These are phyloP conservation scores for Colletotrichum truncatum DNA, from an alignment of 2,329 filamentous ascomycete genomes.

Conservation along the genomic window DNA sequence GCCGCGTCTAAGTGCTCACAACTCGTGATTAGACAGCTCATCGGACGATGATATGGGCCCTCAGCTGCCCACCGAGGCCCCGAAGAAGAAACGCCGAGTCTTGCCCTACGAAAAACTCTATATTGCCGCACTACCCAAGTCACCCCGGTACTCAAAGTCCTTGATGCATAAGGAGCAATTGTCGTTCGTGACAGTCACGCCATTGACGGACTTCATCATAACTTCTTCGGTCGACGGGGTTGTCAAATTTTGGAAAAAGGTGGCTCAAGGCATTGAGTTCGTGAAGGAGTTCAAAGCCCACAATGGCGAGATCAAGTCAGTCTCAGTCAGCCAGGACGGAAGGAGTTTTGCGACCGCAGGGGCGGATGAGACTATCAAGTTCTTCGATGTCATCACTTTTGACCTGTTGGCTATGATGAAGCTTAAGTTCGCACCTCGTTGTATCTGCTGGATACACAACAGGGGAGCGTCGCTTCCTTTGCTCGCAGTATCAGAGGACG, in stretches of 20 bases:
- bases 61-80: conserved; percentile 80
- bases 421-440: conserved; percentile 79
- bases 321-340: conserved; percentile 88
- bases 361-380: conserved; percentile 79
- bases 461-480: conserved; percentile 88
- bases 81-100: conserved; percentile 87
- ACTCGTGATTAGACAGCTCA: conserved; percentile 64
- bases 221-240: conserved; percentile 95
- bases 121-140: conserved; percentile 85
- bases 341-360: conserved; percentile 93
- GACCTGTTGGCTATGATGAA: conserved; percentile 85
- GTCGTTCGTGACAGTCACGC: conserved; percentile 87
- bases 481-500: conserved; percentile 83
- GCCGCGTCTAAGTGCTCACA: neutral
- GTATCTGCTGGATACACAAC: conserved; percentile 91
- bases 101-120: conserved; percentile 97
- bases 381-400: conserved; percentile 86
- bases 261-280: conserved; percentile 89
- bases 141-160: conserved; percentile 88
- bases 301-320: conserved; percentile 81
- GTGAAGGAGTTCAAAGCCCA: conserved; percentile 98
- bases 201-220: conserved; percentile 92
- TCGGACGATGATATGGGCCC: conserved; percentile 95
- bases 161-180: conserved; percentile 99
- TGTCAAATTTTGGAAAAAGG: conserved; percentile 99